Evolutionary conservation across 140 eudicot species (phyloP).

Genomic region (Cichorium intybus): DNA sequence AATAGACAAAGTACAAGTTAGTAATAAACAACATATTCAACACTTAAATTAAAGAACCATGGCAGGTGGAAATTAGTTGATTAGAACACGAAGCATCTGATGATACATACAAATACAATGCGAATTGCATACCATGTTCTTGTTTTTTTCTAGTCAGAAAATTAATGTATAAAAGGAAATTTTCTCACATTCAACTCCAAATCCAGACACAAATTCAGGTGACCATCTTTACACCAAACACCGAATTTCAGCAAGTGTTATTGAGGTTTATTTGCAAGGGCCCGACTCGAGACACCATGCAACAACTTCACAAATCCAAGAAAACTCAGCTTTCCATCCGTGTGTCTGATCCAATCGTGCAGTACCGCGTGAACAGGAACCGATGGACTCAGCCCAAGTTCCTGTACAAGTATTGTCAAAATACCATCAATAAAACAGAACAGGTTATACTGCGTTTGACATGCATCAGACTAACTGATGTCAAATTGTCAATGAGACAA

Average conservation of each 20-base stretch:
- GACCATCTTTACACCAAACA: constrained; percentile 29
- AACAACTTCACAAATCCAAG: constrained; percentile 80
- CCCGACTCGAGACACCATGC: constrained; percentile 85
- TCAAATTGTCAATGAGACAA: not conserved
- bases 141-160: constrained; percentile 25
- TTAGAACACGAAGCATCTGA: constrained; percentile 25
- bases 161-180: constrained; percentile 24
- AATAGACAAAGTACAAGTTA: not conserved
- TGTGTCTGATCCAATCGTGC: constrained; percentile 86
- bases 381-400: constrained; percentile 78
- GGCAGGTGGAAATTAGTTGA: constrained; percentile 7
- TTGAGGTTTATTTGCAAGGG: constrained; percentile 62
- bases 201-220: constrained; percentile 28
- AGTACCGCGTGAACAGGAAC: constrained; percentile 85
- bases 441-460: not conserved
- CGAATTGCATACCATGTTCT: constrained; percentile 32
- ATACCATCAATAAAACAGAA: not conserved
- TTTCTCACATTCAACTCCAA: constrained; percentile 35
- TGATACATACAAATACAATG: constrained; percentile 25
- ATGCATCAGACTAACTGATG: not conserved
- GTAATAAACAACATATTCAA: not conserved
- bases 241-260: constrained; percentile 25
- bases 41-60: constrained; percentile 1
- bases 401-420: constrained; percentile 42
- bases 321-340: constrained; percentile 92